Evolutionary conservation across 345 rosid genomes (phyloP), one percentile per base, ranked within the genome.

Genomic region (Orychophragmus violaceus): DNA sequence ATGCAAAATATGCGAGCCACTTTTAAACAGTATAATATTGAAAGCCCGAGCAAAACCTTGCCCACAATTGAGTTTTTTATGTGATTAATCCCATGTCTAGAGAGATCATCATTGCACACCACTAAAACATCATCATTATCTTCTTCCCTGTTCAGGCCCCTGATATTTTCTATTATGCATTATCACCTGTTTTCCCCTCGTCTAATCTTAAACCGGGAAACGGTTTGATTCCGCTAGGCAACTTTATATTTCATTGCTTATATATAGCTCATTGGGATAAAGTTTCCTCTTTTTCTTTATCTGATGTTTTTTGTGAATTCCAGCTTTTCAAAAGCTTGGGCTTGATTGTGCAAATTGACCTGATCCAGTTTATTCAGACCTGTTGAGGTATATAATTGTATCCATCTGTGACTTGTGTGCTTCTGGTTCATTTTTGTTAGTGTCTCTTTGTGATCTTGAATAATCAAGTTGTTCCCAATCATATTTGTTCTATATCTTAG

Each of bases 291-390:
- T 48, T 0, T 37, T 1, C 14, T 60, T 58, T 6, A n/a, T 27
- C 37, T 59, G n/a, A 24, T 75, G 35, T 62, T 55, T 36, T 28
- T 39, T 46, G 39, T n/a, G n/a, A n/a, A n/a, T 59, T 35, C 39
- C 76, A 92, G 98, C 95, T 74, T 92, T 92, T 81, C 81, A 70
- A 68, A 92, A 87, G 86, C 96, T 92, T 50, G 95, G 96, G 17
- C 98, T 92, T 54, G 98, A 92, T 68, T 92, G 98, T 60, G 98
- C 96, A 29, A 92, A 87, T 79, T 92, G 98, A 96, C 78, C 88
- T 48, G 82, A 82, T 22, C 96, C 95, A 64, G 81, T 92, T 66
- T 92, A 92, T 76, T 50, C 75, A 27, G 98, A 92, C 77, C 82
- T 92, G 66, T 35, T 77, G 53, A 92, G 88, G 96, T 92, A 79